A percentile compares a stretch with the other conserved stretches of the same genome.
Evolutionary conservation across 192 early-diverging fungal species (phyloP).

Genomic region (Chytriomyces sp.): DNA sequence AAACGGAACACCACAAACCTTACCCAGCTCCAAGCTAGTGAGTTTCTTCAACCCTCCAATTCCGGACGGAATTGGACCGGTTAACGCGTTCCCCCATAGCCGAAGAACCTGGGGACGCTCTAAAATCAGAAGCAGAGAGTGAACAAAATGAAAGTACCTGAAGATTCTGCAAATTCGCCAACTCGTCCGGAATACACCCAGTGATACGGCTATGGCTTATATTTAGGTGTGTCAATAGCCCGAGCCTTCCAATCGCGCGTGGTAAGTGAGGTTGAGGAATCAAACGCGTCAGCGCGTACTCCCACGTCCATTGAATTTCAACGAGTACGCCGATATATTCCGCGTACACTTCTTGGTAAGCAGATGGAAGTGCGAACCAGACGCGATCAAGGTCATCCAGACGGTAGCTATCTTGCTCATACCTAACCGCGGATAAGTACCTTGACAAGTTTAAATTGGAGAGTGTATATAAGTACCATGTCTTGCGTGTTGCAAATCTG

Average conservation of each 20-base stretch:
- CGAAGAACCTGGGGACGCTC: slow-evolving; percentile 2
- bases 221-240: not conserved
- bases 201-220: not conserved
- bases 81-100: not conserved
- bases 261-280: not conserved
- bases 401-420: not conserved
- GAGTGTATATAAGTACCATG: too few species aligned
- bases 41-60: not conserved
- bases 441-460: too few species aligned
- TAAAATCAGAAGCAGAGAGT: too few species aligned
- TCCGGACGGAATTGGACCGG: not conserved
- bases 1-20: too few species aligned
- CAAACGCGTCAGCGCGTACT: not conserved
- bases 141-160: not conserved
- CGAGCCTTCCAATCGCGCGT: not conserved
- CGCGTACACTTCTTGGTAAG: slow-evolving; percentile 11
- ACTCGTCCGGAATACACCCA: not conserved
- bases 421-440: too few species aligned
- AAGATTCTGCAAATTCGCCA: not conserved
- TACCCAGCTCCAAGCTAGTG: not conserved
- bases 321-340: not conserved
- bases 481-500: not conserved
- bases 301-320: not conserved
- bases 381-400: not conserved
- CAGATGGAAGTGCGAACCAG: not conserved